These are phyloP conservation scores for Eragrostis nindensis DNA, from an alignment of 176 grass and related monocot genomes.

Conservation along the genomic window DNA sequence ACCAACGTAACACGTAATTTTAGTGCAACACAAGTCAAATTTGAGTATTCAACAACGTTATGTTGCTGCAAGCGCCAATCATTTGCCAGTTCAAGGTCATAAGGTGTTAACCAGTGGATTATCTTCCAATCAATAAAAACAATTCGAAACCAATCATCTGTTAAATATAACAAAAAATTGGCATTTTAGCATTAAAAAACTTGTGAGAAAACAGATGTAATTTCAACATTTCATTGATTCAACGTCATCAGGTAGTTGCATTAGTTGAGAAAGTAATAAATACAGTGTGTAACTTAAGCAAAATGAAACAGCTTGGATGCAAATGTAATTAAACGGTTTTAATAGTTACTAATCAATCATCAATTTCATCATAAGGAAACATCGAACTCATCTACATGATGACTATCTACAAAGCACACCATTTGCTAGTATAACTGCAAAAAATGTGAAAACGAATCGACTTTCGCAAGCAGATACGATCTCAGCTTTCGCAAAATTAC, in stretches of 20 bases:
- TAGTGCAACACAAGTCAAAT: background rate
- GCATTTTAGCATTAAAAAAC: background rate
- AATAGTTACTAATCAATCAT: background rate
- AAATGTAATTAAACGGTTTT: background rate
- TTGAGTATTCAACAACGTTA: background rate
- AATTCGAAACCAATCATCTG: background rate
- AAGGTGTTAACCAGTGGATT: no score
- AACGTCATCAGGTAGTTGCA: background rate
- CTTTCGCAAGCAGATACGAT: background rate
- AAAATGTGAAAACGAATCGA: background rate
- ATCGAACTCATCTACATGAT: background rate
- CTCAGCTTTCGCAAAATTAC: constrained; percentile 22
- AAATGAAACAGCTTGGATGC: background rate
- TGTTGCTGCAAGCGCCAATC: background rate
- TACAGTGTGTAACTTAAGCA: background rate
- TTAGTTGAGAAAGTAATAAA: background rate
- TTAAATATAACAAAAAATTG: background rate
- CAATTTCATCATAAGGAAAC: background rate
- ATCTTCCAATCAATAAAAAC: background rate
- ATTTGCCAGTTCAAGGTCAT: background rate
- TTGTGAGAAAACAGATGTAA: background rate
- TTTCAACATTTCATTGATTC: background rate
- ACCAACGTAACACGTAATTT: background rate
- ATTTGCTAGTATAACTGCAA: background rate
- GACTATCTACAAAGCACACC: no score